A percentile compares a stretch with the other conserved stretches of the same genome.
Evolutionary conservation across 83 land plant genomes (phyloP).

Genomic region (Picea abies): DNA sequence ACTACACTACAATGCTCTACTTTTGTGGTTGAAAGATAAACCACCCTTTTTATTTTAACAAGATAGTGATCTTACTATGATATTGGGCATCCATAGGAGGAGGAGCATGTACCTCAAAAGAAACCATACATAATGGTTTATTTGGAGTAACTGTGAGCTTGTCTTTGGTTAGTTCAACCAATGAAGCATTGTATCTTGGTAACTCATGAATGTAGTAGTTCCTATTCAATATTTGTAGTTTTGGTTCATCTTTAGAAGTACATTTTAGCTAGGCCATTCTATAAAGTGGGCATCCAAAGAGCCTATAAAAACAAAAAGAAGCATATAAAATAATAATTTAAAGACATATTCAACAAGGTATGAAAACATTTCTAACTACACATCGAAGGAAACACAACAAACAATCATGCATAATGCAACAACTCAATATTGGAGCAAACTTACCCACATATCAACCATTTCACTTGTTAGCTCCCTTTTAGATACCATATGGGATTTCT

Average conservation of each 20-base stretch:
- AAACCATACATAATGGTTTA: constrained; percentile 34
- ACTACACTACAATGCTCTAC: no score
- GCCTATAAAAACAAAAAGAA: constrained; percentile 59
- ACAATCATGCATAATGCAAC: no score
- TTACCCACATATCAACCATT: no score
- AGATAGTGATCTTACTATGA: constrained; percentile 31
- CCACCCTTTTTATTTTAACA: no score
- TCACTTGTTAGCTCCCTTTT: no score
- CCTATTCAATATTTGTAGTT: constrained; percentile 93
- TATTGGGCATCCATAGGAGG: constrained; percentile 24
- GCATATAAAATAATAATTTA: neutral
- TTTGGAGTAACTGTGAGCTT: constrained; percentile 86
- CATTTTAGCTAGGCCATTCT: constrained; percentile 87
- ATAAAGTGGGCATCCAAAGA: constrained; percentile 92
- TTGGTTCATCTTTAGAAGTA: constrained; percentile 98
- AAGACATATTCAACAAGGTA: neutral
- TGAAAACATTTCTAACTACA: neutral
- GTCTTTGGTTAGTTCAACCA: constrained; percentile 77
- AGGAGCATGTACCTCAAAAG: constrained; percentile 25
- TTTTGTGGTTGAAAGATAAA: no score
- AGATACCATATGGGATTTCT: no score
- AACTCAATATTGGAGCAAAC: no score
- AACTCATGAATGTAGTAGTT: constrained; percentile 90
- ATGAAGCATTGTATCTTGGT: constrained; percentile 70
- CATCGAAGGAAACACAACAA: no score